phyloP scores from a whole-genome alignment of 2,329 filamentous ascomycete genomes.

The Aspergillus clavatus region DNA sequence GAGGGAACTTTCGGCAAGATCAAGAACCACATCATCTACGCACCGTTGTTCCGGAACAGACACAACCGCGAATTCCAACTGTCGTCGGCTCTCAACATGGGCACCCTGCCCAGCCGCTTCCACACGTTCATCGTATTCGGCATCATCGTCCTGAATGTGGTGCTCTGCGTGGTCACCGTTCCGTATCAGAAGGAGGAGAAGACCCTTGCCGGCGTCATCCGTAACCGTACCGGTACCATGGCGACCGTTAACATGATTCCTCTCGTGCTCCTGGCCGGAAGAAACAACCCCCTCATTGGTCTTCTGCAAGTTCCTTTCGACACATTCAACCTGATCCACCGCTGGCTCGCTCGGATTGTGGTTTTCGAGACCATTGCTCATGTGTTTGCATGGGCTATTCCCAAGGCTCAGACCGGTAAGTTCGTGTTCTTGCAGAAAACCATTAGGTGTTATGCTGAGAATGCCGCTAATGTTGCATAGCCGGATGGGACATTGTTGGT shows the following conservation, averaged over 20 bases:
- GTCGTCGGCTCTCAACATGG: constrained; percentile 42
- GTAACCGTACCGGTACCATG: constrained; percentile 41
- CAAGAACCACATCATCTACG: constrained; percentile 60
- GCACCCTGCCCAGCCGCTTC: constrained; percentile 44
- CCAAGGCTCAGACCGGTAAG: constrained; percentile 50
- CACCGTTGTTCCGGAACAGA: constrained; percentile 41
- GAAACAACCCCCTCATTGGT: constrained; percentile 42
- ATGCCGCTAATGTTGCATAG: constrained; percentile 48
- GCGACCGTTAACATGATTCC: constrained; percentile 43
- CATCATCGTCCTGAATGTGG: constrained; percentile 42
- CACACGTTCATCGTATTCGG: constrained; percentile 40
- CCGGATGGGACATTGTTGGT: constrained; percentile 34
- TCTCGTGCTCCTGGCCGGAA: constrained; percentile 38
- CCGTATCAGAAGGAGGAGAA: constrained; percentile 35
- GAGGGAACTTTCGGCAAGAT: constrained; percentile 56
- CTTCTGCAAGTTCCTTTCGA: constrained; percentile 42
- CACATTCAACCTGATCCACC: constrained; percentile 59
- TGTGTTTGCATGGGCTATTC: constrained; percentile 67
- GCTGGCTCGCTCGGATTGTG: constrained; percentile 71
- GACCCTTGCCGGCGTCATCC: constrained; percentile 35
- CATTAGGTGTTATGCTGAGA: background rate
- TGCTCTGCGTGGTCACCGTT: constrained; percentile 47
- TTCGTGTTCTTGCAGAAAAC: background rate
- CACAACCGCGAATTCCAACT: constrained; percentile 45
- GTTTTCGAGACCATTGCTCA: constrained; percentile 67